Percentiles rank a stretch among this genome's conserved stretches.
phyloP scores from a whole-genome alignment of 352 stramenopile genomes.

The Thalassiosira sp. region DNA sequence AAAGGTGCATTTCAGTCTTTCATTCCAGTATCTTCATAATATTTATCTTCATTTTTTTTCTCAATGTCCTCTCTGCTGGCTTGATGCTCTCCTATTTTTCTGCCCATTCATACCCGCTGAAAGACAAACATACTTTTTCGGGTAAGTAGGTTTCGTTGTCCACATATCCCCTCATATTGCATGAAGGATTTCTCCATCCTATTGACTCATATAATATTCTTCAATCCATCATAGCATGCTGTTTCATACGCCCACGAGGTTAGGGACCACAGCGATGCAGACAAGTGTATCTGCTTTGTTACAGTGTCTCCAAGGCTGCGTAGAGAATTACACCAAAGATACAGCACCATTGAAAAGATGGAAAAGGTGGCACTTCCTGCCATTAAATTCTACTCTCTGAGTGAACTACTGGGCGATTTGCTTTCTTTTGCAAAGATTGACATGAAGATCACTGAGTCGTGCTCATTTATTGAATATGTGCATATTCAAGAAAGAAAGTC shows the following conservation, averaged over 20 bases:
- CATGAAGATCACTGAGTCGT: constrained; percentile 13
- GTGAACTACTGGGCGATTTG: constrained; percentile 35
- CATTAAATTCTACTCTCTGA: constrained; percentile 46
- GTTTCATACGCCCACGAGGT: constrained; percentile 35
- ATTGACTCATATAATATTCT: constrained; percentile 7
- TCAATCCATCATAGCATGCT: constrained; percentile 20
- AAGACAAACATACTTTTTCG: constrained; percentile 33
- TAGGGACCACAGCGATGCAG: constrained; percentile 1
- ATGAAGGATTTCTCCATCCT: neutral
- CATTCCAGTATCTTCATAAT: neutral
- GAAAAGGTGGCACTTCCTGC: constrained; percentile 30
- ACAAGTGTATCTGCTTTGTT: constrained; percentile 43
- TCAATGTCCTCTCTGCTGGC: too few species aligned
- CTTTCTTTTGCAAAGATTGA: neutral
- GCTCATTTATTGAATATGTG: constrained; percentile 40
- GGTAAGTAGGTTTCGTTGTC: constrained; percentile 5
- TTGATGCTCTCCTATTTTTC: too few species aligned
- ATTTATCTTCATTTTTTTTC: neutral
- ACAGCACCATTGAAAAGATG: constrained; percentile 36
- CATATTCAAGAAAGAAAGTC: constrained; percentile 18
- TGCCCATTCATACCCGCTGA: neutral
- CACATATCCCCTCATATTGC: neutral
- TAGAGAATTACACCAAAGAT: constrained; percentile 39
- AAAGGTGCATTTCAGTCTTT: constrained; percentile 27
- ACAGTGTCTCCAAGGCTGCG: constrained; percentile 50